Percentiles rank a stretch among this genome's conserved stretches.
phyloP scores from a whole-genome alignment of 441 rosid species.

The Euphorbia schlechtendalii region DNA sequence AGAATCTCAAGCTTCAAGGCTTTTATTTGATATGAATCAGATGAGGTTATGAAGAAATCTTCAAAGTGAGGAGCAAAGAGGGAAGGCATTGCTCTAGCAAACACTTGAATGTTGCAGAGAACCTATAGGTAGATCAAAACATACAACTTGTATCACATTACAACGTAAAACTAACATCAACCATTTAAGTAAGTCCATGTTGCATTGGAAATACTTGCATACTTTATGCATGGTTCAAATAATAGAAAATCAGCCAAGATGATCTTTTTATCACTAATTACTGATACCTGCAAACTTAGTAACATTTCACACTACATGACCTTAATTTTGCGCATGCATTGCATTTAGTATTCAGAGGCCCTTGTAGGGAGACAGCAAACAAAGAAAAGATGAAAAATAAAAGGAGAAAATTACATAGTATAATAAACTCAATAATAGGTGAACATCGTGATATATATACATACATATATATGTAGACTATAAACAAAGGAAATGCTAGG shows the following conservation, averaged over 20 bases:
- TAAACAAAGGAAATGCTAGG: constrained; percentile 14
- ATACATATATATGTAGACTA: too few species aligned
- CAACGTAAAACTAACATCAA: background rate
- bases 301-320: background rate
- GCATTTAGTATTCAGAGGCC: too few species aligned
- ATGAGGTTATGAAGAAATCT: constrained; percentile 64
- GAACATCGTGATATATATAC: background rate
- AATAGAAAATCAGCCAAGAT: background rate
- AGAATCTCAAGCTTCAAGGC: constrained; percentile 90
- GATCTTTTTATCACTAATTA: background rate
- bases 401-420: background rate
- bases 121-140: constrained; percentile 38
- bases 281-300: background rate
- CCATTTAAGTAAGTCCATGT: background rate
- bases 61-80: constrained; percentile 72
- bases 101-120: constrained; percentile 81
- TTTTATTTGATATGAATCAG: constrained; percentile 78
- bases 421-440: background rate
- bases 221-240: background rate
- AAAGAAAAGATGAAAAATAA: too few species aligned
- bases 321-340: too few species aligned
- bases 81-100: constrained; percentile 76
- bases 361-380: too few species aligned
- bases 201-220: background rate
- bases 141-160: too few species aligned